Evolutionary conservation across 2,329 filamentous ascomycete species (phyloP), one percentile per base, ranked within the genome.

Genomic region (Xenosphaeropsis pyriputrescens): DNA sequence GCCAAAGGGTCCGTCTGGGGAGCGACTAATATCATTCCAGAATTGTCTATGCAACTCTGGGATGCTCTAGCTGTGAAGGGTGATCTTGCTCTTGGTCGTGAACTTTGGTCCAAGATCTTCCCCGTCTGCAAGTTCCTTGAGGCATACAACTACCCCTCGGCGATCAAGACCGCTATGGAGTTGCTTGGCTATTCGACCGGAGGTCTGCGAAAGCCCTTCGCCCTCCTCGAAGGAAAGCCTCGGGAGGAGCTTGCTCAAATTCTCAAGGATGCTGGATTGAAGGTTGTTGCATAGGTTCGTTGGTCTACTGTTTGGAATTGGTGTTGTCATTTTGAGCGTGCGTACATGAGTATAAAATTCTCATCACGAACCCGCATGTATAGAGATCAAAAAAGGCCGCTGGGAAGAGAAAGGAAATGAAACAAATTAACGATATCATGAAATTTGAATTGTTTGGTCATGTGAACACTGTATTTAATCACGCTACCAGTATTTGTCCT

Each of bases 41-140:
- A 68, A 43, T 48, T 68, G 14, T 63, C 63, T 0, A 54, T 64
- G 13, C 49, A 65, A 48, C 49, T 70, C 1, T 69, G 62, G 59
- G 55, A 68, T 15, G 59, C 63, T 0, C 41, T 69, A n/a, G 52
- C 60, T 2, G 57, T 65, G 1, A 47, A 60, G 15, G 53, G 55
- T 0, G 64, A 69, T 39, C 38, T 68, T 18, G 52, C 57, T 43
- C 53, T 49, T 32, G 64, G 61, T 0, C 54, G 64, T 0, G 59
- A 65, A 51, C 36, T 68, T 11, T 69, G 66, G 66, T 48, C 51
- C 13, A 65, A 65, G 52, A 63, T 64, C 5, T 68, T 55, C 40
- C 66, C 66, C 1, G 51, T 68, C 5, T 68, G 66, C 53, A 65
- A 65, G 47, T 64, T 67, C 32, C 45, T 69, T 5, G 66, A 69